Conservation (phyloP, 495 filamentous ascomycete species). For the Neurospora sublineolata region DNA sequence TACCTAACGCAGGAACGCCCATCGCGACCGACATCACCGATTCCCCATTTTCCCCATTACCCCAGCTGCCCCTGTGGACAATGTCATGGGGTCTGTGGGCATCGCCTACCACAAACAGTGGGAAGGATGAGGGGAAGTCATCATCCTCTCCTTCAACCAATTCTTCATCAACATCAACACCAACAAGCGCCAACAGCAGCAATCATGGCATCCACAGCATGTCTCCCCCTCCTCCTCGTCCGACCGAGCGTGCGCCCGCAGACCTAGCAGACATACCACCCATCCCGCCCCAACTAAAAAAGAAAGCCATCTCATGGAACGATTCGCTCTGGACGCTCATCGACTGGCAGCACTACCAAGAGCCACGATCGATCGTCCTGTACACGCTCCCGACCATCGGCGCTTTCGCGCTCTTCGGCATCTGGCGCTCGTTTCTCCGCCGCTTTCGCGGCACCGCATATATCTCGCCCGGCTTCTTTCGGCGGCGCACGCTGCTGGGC, state of each 20-base stretch:
- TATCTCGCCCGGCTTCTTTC: conserved; percentile 59
- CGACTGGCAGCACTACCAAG: conserved; percentile 58
- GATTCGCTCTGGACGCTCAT: conserved; percentile 36
- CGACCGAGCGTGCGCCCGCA: not conserved
- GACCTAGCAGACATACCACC: not conserved
- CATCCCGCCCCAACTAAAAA: conserved; percentile 11
- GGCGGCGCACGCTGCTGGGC: conserved; percentile 64
- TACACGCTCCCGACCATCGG: conserved; percentile 59
- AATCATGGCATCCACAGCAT: not conserved
- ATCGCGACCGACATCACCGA: not conserved
- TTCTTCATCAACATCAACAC: not conserved
- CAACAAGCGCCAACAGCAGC: not conserved
- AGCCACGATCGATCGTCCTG: conserved; percentile 38
- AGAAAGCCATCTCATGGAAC: conserved; percentile 34
- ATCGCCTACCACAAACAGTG: conserved; percentile 5
- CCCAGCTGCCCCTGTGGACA: conserved; percentile 2
- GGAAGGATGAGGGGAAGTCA: not conserved
- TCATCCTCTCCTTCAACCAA: not conserved
- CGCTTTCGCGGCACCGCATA: conserved; percentile 64
- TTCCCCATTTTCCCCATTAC: not conserved
- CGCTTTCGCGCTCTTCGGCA: conserved; percentile 50
- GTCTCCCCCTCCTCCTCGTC: not conserved
- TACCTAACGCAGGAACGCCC: not conserved
- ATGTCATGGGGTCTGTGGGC: conserved; percentile 19
- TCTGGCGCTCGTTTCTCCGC: conserved; percentile 58